Percentiles rank a stretch among this genome's conserved stretches.
Conservation (phyloP, 2,329 filamentous ascomycete species). For the Sporothrix mexicana region DNA sequence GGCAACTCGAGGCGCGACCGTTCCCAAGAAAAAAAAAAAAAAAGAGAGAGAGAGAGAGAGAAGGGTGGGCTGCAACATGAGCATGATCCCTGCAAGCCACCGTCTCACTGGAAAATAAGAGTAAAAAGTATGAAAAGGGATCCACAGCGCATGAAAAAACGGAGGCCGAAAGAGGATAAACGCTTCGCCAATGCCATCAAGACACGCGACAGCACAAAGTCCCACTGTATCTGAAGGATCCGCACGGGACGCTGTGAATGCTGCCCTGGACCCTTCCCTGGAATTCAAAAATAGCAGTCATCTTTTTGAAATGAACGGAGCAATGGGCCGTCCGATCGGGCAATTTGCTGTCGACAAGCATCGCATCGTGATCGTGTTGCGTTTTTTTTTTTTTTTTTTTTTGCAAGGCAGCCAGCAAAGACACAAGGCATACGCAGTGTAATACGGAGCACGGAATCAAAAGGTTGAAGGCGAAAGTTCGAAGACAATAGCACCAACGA, state of each 20-base stretch:
- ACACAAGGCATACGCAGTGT: background rate
- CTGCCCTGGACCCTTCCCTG: background rate
- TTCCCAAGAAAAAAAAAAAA: background rate
- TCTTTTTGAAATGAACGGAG: constrained; percentile 5
- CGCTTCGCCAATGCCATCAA: constrained; percentile 18
- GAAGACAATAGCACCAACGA: background rate
- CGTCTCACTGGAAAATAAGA: background rate
- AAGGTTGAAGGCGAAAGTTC: no score
- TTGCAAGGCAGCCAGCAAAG: background rate
- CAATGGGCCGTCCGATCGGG: background rate
- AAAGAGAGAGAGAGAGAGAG: background rate
- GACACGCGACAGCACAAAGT: constrained; percentile 18
- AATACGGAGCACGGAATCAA: background rate
- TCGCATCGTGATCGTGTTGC: background rate
- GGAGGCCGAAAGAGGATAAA: constrained; percentile 21
- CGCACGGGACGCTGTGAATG: background rate
- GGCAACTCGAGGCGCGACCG: background rate
- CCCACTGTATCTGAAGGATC: constrained; percentile 11
- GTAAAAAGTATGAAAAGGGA: background rate
- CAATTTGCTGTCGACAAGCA: background rate
- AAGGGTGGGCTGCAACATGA: background rate
- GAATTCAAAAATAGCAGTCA: constrained; percentile 11
- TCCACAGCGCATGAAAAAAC: background rate
- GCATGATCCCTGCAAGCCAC: constrained; percentile 15
- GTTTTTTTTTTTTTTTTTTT: constrained; percentile 7